A percentile compares a stretch with the other conserved stretches of the same genome.
Evolutionary conservation across 208 protist species (phyloP).

Genomic region (Acanthamoeba royreba): DNA sequence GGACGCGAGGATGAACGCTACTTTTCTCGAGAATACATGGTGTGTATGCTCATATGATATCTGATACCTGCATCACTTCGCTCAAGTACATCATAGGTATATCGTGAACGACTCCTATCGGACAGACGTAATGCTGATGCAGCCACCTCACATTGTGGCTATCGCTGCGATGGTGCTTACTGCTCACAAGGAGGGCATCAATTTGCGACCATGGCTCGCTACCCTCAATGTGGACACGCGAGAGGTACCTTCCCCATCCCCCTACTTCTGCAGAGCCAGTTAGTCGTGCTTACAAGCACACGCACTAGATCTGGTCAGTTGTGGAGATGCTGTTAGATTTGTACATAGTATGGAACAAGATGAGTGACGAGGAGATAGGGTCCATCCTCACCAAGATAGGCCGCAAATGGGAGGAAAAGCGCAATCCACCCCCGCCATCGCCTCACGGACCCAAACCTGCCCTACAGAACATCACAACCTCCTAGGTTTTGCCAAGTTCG

Average conservation of each 20-base stretch:
- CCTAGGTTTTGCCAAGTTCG: no score
- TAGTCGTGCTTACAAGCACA: background rate
- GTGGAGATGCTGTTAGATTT: background rate
- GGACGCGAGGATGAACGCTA: background rate
- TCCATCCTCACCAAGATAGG: constrained; percentile 10
- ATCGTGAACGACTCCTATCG: constrained; percentile 24
- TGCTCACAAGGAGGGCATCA: background rate
- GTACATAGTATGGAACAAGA: constrained; percentile 38
- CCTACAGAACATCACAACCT: background rate
- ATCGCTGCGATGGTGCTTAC: background rate
- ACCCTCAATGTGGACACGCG: background rate
- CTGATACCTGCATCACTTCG: background rate
- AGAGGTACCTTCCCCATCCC: background rate
- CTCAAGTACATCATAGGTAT: background rate
- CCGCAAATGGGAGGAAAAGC: constrained; percentile 1
- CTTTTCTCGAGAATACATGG: background rate
- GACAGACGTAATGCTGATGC: constrained; percentile 9
- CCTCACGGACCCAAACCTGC: background rate
- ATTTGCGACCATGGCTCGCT: constrained; percentile 19
- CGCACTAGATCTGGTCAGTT: background rate
- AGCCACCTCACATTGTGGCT: constrained; percentile 2
- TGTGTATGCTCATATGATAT: background rate
- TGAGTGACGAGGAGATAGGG: constrained; percentile 15
- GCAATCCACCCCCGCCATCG: background rate
- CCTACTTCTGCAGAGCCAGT: background rate